A percentile compares a stretch with the other conserved stretches of the same genome.
Evolutionary conservation across 2,329 filamentous ascomycete species (phyloP).

Genomic region (Westerdykella ornata): DNA sequence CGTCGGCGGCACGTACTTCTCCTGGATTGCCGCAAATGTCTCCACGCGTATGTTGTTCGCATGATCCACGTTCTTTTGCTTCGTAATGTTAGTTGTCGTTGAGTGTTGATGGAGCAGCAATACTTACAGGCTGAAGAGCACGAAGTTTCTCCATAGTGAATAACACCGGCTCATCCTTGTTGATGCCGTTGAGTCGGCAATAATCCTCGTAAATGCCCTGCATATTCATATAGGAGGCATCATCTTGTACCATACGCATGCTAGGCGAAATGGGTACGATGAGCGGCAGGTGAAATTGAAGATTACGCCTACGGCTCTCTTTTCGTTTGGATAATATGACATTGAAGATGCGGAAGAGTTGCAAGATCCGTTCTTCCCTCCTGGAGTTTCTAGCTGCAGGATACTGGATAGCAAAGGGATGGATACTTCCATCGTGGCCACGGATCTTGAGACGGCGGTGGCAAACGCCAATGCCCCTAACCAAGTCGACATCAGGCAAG

Average conservation of each 20-base stretch:
- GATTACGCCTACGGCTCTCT: constrained; percentile 83
- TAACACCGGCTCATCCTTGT: constrained; percentile 90
- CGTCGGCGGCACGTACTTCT: constrained; percentile 81
- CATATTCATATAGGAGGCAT: constrained; percentile 85
- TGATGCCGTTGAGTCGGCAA: constrained; percentile 76
- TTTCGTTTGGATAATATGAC: constrained; percentile 86
- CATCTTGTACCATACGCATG: constrained; percentile 92
- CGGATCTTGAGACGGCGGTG: constrained; percentile 92
- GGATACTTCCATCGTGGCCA: constrained; percentile 94
- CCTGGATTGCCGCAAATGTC: constrained; percentile 89
- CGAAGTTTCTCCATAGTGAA: constrained; percentile 94
- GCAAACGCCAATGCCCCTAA: constrained; percentile 83
- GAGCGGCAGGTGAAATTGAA: constrained; percentile 91
- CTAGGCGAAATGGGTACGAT: constrained; percentile 95
- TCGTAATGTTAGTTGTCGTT: constrained; percentile 4
- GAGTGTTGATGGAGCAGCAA: constrained; percentile 6
- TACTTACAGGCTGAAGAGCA: constrained; percentile 47
- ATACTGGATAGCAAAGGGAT: constrained; percentile 93
- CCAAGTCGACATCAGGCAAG: constrained; percentile 86
- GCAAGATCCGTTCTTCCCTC: constrained; percentile 87
- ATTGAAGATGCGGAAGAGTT: constrained; percentile 97
- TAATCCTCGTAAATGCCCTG: constrained; percentile 96
- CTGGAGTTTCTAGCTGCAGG: constrained; percentile 87
- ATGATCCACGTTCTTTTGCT: constrained; percentile 62
- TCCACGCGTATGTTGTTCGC: constrained; percentile 70